A percentile compares a stretch with the other conserved stretches of the same genome.
These are phyloP conservation scores for Fraxinus velutina DNA, from an alignment of 305 asterid genomes.

Conservation along the genomic window DNA sequence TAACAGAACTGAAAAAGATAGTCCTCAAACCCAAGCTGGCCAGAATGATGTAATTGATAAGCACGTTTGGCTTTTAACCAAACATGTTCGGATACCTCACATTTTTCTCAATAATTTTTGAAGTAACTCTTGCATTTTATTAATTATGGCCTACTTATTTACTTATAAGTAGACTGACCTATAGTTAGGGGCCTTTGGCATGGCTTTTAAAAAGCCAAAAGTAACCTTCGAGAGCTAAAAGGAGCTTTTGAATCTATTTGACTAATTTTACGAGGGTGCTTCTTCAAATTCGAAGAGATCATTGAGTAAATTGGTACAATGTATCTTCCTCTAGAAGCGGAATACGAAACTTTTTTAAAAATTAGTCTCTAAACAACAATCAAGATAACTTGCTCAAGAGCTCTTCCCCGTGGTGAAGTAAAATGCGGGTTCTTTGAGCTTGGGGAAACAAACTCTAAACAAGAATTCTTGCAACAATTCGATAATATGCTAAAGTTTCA, in stretches of 20 bases:
- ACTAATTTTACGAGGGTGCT: too few species aligned
- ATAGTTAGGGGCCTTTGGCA: not conserved
- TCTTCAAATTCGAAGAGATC: too few species aligned
- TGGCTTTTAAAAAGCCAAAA: too few species aligned
- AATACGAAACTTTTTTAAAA: too few species aligned
- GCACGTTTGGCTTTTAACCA: not conserved
- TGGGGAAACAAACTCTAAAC: not conserved
- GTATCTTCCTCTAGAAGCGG: too few species aligned
- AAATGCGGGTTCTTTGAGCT: not conserved
- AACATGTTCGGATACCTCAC: not conserved
- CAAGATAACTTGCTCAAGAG: too few species aligned
- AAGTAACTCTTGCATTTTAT: not conserved
- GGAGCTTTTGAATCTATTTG: too few species aligned
- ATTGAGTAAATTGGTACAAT: too few species aligned
- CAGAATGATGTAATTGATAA: not conserved
- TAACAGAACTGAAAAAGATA: not conserved
- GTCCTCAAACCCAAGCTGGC: not conserved
- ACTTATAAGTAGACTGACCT: not conserved
- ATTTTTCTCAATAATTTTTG: not conserved
- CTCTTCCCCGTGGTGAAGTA: too few species aligned
- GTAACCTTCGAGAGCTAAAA: too few species aligned
- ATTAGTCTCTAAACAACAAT: too few species aligned
- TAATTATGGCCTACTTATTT: not conserved
- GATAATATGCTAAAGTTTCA: not conserved
- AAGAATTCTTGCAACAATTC: not conserved